phyloP scores from a whole-genome alignment of 345 rosid species.

The Lumnitzera littorea region DNA sequence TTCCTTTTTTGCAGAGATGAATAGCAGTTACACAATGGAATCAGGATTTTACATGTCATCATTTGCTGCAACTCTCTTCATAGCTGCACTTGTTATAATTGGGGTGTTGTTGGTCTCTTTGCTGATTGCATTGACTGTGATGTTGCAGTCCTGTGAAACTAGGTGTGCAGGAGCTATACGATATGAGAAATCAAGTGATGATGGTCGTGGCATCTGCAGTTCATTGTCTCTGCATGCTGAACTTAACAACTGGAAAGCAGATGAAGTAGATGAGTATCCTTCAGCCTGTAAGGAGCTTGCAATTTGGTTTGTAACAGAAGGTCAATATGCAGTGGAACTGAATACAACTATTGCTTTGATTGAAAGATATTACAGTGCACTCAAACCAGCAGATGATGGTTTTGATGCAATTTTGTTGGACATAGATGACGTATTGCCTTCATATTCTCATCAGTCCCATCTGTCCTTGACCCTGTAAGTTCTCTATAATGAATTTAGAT shows the following conservation, averaged over 20 bases:
- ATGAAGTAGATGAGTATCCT: slow-evolving; percentile 37
- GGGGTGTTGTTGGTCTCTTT: slow-evolving; percentile 57
- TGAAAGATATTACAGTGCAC: slow-evolving; percentile 33
- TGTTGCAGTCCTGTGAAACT: slow-evolving; percentile 67
- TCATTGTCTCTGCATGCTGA: slow-evolving; percentile 43
- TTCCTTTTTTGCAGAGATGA: slow-evolving; percentile 31
- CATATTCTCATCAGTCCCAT: slow-evolving; percentile 9
- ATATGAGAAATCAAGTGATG: slow-evolving; percentile 20
- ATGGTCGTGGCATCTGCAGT: slow-evolving; percentile 41
- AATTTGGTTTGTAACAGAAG: slow-evolving; percentile 30
- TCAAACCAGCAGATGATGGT: slow-evolving; percentile 26
- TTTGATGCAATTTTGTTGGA: slow-evolving; percentile 56
- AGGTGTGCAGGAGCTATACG: slow-evolving; percentile 40
- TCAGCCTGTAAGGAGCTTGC: slow-evolving; percentile 43
- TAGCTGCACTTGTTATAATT: slow-evolving; percentile 46
- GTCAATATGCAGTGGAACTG: slow-evolving; percentile 47
- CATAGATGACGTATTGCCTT: slow-evolving; percentile 41
- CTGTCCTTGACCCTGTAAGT: slow-evolving; percentile 25
- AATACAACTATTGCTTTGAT: slow-evolving; percentile 33
- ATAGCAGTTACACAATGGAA: slow-evolving; percentile 48
- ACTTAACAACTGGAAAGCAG: slow-evolving; percentile 42
- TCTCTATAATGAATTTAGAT: too few species aligned
- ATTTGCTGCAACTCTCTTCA: slow-evolving; percentile 60
- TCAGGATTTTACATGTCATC: slow-evolving; percentile 79
- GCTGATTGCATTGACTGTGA: slow-evolving; percentile 51